Conservation (phyloP, 2,329 filamentous ascomycete species). For the Diaporthe sp. region DNA sequence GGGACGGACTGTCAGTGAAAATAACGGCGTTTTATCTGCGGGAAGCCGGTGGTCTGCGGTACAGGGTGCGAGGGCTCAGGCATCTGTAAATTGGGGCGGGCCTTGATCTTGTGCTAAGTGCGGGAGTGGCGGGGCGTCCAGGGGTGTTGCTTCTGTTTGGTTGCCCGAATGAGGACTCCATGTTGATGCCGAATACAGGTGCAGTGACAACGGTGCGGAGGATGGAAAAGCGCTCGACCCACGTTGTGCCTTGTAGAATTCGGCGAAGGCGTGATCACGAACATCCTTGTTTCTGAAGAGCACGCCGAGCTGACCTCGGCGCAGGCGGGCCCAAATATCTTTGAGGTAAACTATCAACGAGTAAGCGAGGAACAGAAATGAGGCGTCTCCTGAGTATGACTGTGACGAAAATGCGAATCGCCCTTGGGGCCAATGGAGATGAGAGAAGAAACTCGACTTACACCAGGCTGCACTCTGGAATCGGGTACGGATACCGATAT, state of each 20-base stretch:
- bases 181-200: too few species aligned
- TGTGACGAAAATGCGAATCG: neutral
- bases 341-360: slow-evolving; percentile 18
- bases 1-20: neutral
- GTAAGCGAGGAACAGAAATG: neutral
- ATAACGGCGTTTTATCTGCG: neutral
- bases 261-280: slow-evolving; percentile 25
- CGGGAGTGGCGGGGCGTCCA: neutral
- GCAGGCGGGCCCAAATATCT: slow-evolving; percentile 22
- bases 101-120: neutral
- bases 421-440: neutral
- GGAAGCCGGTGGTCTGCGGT: neutral
- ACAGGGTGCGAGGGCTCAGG: neutral
- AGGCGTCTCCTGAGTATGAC: neutral
- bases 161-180: neutral
- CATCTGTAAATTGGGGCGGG: neutral
- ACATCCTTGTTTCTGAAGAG: slow-evolving; percentile 17
- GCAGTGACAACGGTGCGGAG: neutral
- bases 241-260: slow-evolving; percentile 27
- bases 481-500: neutral
- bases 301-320: slow-evolving; percentile 9
- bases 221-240: neutral
- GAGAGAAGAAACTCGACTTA: neutral
- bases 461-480: slow-evolving; percentile 3
- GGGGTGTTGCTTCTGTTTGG: neutral